Percentiles rank a stretch among this genome's conserved stretches.
Conservation (phyloP, 202 grass and related monocot species). For the Zoysia matrella region DNA sequence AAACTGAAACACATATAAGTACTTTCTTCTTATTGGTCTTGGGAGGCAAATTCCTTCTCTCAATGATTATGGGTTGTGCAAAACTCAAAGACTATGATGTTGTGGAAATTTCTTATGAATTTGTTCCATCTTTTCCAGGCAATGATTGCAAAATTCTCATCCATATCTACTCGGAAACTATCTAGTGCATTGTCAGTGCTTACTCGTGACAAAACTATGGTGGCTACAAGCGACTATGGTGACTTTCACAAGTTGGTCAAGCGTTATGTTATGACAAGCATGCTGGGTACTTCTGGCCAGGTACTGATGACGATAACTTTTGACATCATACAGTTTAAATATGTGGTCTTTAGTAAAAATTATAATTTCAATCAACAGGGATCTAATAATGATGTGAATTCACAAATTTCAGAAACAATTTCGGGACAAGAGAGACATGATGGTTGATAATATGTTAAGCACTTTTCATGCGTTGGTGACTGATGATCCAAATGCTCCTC, state of each 20-base stretch:
- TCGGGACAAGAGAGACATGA: constrained; percentile 54
- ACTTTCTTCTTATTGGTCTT: constrained; percentile 10
- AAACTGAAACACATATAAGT: neutral
- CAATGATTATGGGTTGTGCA: neutral
- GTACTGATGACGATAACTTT: constrained; percentile 26
- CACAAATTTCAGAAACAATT: constrained; percentile 66
- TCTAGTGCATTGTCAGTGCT: constrained; percentile 72
- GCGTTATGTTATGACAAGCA: constrained; percentile 72
- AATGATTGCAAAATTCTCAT: constrained; percentile 82
- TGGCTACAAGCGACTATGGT: constrained; percentile 83
- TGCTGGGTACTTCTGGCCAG: constrained; percentile 74
- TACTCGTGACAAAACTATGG: constrained; percentile 77
- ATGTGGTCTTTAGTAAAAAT: neutral
- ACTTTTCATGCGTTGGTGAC: constrained; percentile 43
- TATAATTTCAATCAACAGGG: neutral
- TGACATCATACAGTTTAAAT: neutral
- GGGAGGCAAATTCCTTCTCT: neutral
- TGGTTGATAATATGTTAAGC: constrained; percentile 62
- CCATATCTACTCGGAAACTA: constrained; percentile 84
- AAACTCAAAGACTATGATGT: neutral
- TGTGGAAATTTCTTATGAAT: neutral
- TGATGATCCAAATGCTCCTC: constrained; percentile 49
- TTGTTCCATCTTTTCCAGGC: constrained; percentile 48
- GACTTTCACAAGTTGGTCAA: constrained; percentile 93
- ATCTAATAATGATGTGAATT: constrained; percentile 4